Percentiles rank a stretch among this genome's conserved stretches.
Evolutionary conservation across 306 rosid genomes (phyloP).

Genomic region (Lathyrus oleraceus): DNA sequence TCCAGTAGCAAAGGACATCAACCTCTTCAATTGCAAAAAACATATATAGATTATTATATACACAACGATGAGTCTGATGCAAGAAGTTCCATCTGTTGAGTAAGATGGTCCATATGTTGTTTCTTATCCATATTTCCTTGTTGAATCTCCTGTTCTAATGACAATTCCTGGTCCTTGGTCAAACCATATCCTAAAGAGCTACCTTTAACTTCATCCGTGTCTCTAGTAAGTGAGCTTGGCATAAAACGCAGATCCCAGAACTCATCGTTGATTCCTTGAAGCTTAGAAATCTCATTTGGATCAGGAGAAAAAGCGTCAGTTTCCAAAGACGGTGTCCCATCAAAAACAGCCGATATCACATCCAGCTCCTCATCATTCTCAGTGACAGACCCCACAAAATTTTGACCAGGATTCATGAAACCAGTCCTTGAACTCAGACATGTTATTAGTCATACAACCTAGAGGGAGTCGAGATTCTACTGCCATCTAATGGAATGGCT

Average conservation of each 20-base stretch:
- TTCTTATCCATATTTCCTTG: constrained; percentile 52
- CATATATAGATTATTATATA: constrained; percentile 20
- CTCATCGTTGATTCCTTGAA: constrained; percentile 61
- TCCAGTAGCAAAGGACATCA: constrained; percentile 49
- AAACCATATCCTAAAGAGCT: constrained; percentile 47
- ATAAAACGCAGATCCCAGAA: constrained; percentile 69
- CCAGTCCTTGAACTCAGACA: constrained; percentile 49
- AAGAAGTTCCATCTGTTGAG: constrained; percentile 72
- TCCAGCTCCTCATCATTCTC: constrained; percentile 44
- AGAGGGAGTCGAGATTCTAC: constrained; percentile 36
- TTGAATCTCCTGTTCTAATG: constrained; percentile 41
- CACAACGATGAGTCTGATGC: constrained; percentile 48
- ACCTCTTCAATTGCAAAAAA: constrained; percentile 49
- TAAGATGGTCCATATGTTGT: constrained; percentile 51
- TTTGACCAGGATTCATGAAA: constrained; percentile 36
- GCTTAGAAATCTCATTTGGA: constrained; percentile 51
- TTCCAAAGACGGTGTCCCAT: constrained; percentile 43
- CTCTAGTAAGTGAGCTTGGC: constrained; percentile 47
- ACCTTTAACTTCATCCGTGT: constrained; percentile 48
- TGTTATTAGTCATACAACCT: constrained; percentile 34
- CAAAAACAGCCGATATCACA: constrained; percentile 50
- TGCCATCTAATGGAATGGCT: constrained; percentile 50
- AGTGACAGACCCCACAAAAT: constrained; percentile 41
- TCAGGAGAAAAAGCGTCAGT: constrained; percentile 46
- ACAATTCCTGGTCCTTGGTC: constrained; percentile 45